Percentiles rank a stretch among this genome's conserved stretches.
Conservation (phyloP, 768 basidiomycete species). For the Mycena belliarum region DNA sequence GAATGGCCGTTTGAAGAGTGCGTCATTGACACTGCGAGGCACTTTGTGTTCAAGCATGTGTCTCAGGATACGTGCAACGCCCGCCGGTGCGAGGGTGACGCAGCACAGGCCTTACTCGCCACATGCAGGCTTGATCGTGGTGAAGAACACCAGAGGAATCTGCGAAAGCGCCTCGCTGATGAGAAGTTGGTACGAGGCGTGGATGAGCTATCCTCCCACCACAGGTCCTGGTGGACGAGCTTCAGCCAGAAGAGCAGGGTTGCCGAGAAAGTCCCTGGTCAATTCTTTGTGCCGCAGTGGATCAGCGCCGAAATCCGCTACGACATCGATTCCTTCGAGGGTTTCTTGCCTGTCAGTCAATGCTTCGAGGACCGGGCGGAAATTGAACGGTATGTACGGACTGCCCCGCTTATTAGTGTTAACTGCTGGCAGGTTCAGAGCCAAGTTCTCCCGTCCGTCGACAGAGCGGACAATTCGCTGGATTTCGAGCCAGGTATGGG, state of each 20-base stretch:
- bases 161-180: too few relatives aligned
- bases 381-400: neutral
- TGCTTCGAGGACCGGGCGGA: neutral
- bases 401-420: too few relatives aligned
- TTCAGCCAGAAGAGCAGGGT: neutral
- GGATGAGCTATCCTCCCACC: too few relatives aligned
- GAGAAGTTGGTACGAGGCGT: neutral
- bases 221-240: neutral
- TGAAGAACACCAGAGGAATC: too few relatives aligned
- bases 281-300: neutral
- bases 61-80: too few relatives aligned
- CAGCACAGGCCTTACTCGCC: too few relatives aligned
- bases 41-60: neutral
- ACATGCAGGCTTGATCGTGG: too few relatives aligned
- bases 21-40: neutral
- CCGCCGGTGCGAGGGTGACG: too few relatives aligned
- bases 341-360: neutral
- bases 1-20: slow-evolving; percentile 2
- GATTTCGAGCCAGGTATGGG: neutral
- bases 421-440: neutral
- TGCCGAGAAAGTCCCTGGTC: neutral
- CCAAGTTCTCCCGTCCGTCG: neutral
- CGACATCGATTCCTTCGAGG: neutral
- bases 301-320: neutral
- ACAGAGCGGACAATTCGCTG: neutral